A percentile compares a stretch with the other conserved stretches of the same genome.
phyloP scores from a whole-genome alignment of 306 rosid species.

The Inga oerstediana region DNA sequence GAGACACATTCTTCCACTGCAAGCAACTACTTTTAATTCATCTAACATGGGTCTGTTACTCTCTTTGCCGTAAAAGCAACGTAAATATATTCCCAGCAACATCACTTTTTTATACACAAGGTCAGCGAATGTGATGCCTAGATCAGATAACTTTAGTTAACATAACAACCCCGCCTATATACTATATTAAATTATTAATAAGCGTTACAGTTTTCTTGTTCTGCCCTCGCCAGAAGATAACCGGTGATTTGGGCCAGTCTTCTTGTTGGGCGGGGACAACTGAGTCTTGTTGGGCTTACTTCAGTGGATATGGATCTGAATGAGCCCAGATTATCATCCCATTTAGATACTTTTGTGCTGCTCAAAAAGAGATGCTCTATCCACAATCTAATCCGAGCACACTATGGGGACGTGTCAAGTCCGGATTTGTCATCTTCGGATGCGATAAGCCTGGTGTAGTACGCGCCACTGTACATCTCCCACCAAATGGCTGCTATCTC shows the following conservation, averaged over 20 bases:
- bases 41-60: not conserved
- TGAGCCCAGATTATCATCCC: constrained; percentile 4
- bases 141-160: not conserved
- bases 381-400: constrained; percentile 6
- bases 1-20: not conserved
- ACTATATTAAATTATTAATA: too few species aligned
- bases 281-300: not conserved
- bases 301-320: not conserved
- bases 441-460: constrained; percentile 30
- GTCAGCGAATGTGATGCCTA: not conserved
- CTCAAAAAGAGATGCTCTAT: not conserved
- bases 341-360: constrained; percentile 3
- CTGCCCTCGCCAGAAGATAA: not conserved
- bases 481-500: constrained; percentile 1
- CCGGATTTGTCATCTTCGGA: constrained; percentile 41
- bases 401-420: constrained; percentile 37
- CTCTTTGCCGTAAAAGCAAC: constrained; percentile 16
- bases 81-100: not conserved
- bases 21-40: not conserved
- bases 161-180: not conserved
- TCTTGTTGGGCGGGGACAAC: not conserved
- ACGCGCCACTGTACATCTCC: constrained; percentile 38
- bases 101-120: not conserved
- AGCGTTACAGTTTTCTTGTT: too few species aligned
- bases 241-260: not conserved